Evolutionary conservation across 805 yeast species (phyloP).

Genomic region (Pichia scutulata): DNA sequence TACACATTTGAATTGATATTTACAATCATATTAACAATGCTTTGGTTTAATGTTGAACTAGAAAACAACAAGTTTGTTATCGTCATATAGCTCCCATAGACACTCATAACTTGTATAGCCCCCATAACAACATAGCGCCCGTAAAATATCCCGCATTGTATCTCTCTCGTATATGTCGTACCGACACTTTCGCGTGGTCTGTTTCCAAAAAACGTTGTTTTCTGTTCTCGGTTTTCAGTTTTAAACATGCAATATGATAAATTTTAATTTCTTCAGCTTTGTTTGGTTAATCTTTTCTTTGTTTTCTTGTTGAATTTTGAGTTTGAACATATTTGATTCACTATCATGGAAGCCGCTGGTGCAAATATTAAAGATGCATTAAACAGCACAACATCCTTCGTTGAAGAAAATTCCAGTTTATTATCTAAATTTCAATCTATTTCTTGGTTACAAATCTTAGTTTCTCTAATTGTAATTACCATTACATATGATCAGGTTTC

Average conservation of each 20-base stretch:
- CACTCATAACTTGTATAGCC: not conserved
- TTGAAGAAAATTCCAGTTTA: not conserved
- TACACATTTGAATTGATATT: constrained; percentile 19
- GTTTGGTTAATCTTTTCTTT: not conserved
- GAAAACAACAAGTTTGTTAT: constrained; percentile 10
- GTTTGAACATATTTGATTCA: not conserved
- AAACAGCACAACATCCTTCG: not conserved
- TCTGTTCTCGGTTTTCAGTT: not conserved
- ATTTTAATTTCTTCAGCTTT: not conserved
- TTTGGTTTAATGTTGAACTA: constrained; percentile 23
- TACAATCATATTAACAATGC: constrained; percentile 15
- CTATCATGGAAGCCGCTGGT: not conserved
- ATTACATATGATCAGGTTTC: constrained; percentile 67
- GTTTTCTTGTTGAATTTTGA: not conserved
- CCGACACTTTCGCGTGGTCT: not conserved
- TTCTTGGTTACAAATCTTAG: constrained; percentile 47
- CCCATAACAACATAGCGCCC: no score
- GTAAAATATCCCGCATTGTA: not conserved
- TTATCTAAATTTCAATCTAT: constrained; percentile 2
- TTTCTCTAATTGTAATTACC: constrained; percentile 39
- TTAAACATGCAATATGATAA: no score
- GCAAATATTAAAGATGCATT: not conserved
- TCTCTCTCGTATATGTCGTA: not conserved
- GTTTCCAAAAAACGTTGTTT: not conserved
- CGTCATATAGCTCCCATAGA: not conserved